Percentiles rank a stretch among this genome's conserved stretches.
phyloP scores from a whole-genome alignment of 2,329 filamentous ascomycete species.

The Aureobasidium zeae region DNA sequence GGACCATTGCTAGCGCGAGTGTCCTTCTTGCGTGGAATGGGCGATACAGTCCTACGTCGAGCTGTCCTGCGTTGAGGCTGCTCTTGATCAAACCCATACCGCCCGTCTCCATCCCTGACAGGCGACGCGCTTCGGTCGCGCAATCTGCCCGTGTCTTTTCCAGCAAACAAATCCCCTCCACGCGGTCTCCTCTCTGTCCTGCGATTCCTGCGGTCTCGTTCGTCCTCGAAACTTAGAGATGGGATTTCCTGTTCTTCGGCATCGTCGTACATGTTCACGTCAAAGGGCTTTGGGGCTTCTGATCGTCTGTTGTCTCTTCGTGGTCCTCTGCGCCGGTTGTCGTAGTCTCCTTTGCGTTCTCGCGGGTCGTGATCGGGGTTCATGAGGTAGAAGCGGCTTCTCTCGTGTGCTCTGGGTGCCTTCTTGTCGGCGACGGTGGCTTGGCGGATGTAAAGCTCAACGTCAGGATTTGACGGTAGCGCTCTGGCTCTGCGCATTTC shows the following conservation, averaged over 20 bases:
- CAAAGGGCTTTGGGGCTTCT: slow-evolving; percentile 41
- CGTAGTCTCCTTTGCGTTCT: slow-evolving; percentile 43
- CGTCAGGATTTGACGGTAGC: slow-evolving; percentile 58
- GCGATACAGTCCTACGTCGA: slow-evolving; percentile 36
- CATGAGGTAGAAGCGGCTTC: slow-evolving; percentile 85
- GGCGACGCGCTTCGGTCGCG: slow-evolving; percentile 54
- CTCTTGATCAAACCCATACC: slow-evolving; percentile 41
- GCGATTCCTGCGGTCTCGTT: slow-evolving; percentile 22
- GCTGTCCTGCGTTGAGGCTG: slow-evolving; percentile 37
- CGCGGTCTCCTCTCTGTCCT: slow-evolving; percentile 15
- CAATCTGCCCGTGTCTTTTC: slow-evolving; percentile 35
- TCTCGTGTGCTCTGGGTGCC: slow-evolving; percentile 62
- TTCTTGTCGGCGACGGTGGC: slow-evolving; percentile 73
- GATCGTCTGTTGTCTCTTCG: slow-evolving; percentile 47
- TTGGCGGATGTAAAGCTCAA: slow-evolving; percentile 61
- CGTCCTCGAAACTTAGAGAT: slow-evolving; percentile 20
- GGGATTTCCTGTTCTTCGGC: slow-evolving; percentile 51
- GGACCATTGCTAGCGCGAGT: slow-evolving; percentile 19
- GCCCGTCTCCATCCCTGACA: slow-evolving; percentile 38
- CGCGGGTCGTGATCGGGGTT: slow-evolving; percentile 83
- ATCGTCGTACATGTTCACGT: slow-evolving; percentile 78
- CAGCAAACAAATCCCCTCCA: slow-evolving; percentile 27
- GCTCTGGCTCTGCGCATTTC: slow-evolving; percentile 62
- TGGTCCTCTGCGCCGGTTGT: slow-evolving; percentile 35
- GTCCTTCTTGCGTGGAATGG: slow-evolving; percentile 21